These are phyloP conservation scores for Malassezia globosa DNA, from an alignment of 1,284 basidiomycete species.

Conservation along the genomic window DNA sequence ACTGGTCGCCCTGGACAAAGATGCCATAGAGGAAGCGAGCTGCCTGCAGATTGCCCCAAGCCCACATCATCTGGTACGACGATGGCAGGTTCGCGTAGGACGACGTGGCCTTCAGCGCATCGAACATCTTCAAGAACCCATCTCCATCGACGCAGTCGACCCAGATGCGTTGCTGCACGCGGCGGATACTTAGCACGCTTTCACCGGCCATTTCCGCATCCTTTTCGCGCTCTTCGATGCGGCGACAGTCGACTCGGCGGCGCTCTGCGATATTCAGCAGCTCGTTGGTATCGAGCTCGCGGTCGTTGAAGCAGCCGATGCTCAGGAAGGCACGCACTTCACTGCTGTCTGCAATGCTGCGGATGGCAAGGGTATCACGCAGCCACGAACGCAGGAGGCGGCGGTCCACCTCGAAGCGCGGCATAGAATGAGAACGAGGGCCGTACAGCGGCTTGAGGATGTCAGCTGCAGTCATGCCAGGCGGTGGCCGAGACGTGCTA, in stretches of 20 bases:
- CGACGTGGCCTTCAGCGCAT: slow-evolving; percentile 26
- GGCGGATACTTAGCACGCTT: slow-evolving; percentile 36
- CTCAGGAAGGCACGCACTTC: slow-evolving; percentile 39
- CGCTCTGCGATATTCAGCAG: slow-evolving; percentile 32
- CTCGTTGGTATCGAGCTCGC: slow-evolving; percentile 24
- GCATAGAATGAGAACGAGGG: slow-evolving; percentile 15
- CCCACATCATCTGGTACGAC: slow-evolving; percentile 37
- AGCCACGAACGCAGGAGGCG: slow-evolving; percentile 40
- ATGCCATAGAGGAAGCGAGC: slow-evolving; percentile 38
- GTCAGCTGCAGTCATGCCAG: slow-evolving; percentile 1
- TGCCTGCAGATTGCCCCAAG: slow-evolving; percentile 36
- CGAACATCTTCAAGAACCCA: slow-evolving; percentile 38
- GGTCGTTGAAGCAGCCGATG: slow-evolving; percentile 31
- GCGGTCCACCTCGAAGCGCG: slow-evolving; percentile 32
- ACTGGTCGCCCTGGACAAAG: slow-evolving; percentile 38
- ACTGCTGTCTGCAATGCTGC: slow-evolving; percentile 31
- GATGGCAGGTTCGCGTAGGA: slow-evolving; percentile 31
- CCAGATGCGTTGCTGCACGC: slow-evolving; percentile 36
- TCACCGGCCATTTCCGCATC: slow-evolving; percentile 35
- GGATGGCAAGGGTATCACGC: slow-evolving; percentile 38
- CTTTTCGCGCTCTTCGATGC: slow-evolving; percentile 30
- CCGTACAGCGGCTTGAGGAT: slow-evolving; percentile 5
- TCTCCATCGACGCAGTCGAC: slow-evolving; percentile 39
- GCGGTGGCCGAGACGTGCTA: neutral
- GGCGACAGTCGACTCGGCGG: slow-evolving; percentile 27